Conservation (phyloP, 129 eudicot genomes). For the Flaveria robusta region DNA sequence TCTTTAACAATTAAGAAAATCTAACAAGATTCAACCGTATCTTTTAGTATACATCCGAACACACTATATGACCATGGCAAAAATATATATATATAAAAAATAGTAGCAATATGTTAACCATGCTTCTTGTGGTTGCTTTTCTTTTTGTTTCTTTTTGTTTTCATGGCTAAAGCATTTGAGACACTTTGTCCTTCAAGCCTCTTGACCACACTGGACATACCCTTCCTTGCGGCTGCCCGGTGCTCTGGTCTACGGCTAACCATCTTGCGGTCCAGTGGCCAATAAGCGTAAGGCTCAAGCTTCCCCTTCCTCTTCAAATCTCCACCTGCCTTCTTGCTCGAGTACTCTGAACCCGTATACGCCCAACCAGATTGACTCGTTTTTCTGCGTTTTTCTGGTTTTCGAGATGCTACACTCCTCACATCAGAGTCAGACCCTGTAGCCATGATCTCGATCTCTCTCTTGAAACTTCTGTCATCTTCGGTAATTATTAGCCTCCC, state of each 20-base stretch:
- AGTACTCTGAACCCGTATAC: slow-evolving; percentile 81
- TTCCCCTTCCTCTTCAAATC: slow-evolving; percentile 92
- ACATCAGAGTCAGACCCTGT: slow-evolving; percentile 50
- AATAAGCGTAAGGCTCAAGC: slow-evolving; percentile 95
- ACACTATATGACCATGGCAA: too few species aligned
- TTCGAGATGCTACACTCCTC: slow-evolving; percentile 53
- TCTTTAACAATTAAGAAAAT: too few species aligned
- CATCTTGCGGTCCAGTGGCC: slow-evolving; percentile 99
- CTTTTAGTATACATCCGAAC: too few species aligned
- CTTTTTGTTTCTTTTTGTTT: slow-evolving; percentile 50
- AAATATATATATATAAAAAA: too few species aligned
- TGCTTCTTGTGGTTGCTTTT: slow-evolving; percentile 37
- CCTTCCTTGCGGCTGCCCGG: slow-evolving; percentile 88
- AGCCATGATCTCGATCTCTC: slow-evolving; percentile 35
- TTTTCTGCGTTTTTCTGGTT: slow-evolving; percentile 62
- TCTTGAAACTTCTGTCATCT: slow-evolving; percentile 40
- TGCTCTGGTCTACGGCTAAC: slow-evolving; percentile 94
- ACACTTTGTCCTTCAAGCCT: slow-evolving; percentile 81
- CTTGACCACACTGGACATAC: slow-evolving; percentile 91
- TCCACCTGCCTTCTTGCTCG: slow-evolving; percentile 95
- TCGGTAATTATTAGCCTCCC: slow-evolving; percentile 80
- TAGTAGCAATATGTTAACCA: background rate
- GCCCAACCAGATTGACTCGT: slow-evolving; percentile 72
- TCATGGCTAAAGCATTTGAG: slow-evolving; percentile 58
- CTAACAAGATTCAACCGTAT: too few species aligned